A percentile compares a stretch with the other conserved stretches of the same genome.
phyloP scores from a whole-genome alignment of 2,329 filamentous ascomycete species.

The Diaporthe eres region DNA sequence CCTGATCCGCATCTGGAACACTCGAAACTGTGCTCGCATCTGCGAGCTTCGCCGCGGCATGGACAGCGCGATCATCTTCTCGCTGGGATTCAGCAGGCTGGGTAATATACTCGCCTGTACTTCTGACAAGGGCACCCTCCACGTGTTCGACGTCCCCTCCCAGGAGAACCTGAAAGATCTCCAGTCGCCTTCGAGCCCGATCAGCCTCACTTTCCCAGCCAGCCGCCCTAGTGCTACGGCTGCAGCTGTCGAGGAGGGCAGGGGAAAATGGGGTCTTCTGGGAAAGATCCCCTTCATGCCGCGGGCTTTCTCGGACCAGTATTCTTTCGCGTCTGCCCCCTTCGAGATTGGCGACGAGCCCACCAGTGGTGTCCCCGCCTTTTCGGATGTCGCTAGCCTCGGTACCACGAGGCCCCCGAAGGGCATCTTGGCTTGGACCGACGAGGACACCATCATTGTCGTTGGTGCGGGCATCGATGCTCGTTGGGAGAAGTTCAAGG shows the following conservation, averaged over 20 bases:
- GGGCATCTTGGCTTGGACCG: slow-evolving; percentile 87
- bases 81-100: slow-evolving; percentile 87
- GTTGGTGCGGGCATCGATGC: slow-evolving; percentile 85
- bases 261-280: slow-evolving; percentile 87
- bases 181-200: slow-evolving; percentile 38
- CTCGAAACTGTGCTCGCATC: slow-evolving; percentile 82
- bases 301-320: slow-evolving; percentile 88
- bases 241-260: slow-evolving; percentile 52
- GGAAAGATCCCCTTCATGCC: slow-evolving; percentile 88
- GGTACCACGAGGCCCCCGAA: slow-evolving; percentile 76
- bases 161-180: slow-evolving; percentile 56
- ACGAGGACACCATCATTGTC: slow-evolving; percentile 80
- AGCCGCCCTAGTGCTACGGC: slow-evolving; percentile 44
- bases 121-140: slow-evolving; percentile 95
- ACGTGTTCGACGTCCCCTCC: slow-evolving; percentile 89
- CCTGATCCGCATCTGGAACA: slow-evolving; percentile 87
- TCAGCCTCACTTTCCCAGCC: slow-evolving; percentile 42
- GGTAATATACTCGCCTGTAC: slow-evolving; percentile 88
- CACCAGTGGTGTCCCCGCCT: slow-evolving; percentile 57
- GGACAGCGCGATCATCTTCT: slow-evolving; percentile 89
- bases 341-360: slow-evolving; percentile 89
- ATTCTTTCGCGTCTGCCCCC: slow-evolving; percentile 84
- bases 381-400: slow-evolving; percentile 61
- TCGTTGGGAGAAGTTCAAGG: slow-evolving; percentile 88
- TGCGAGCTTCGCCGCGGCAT: slow-evolving; percentile 90